Evolutionary conservation across 2,329 filamentous ascomycete genomes (phyloP), one percentile per base, ranked within the genome.

Genomic region (Venturia pyrina): DNA sequence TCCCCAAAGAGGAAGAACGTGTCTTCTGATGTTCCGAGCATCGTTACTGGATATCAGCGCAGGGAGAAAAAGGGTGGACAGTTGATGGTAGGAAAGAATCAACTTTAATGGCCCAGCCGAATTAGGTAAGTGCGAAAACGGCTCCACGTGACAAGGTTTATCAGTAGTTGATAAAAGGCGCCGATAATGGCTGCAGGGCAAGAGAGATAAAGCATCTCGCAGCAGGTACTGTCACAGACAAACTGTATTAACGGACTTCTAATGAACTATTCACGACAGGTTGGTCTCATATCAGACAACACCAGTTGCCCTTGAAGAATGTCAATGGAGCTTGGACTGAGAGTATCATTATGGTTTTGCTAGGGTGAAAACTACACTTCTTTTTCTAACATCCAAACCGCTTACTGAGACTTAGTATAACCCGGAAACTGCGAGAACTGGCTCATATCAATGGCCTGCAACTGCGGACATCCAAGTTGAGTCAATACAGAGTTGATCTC

Each of bases 1-100:
- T 98, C 93, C 65, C 93, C 93, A 68, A 98, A 89, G 37, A 97
- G 85, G 68, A 97, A 81, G 70, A 82, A 59, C 15, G 53, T 37
- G 17, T 59, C 53, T n/a, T 59, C 37, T 3, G 53, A 17, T 59
- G 53, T 59, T 37, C 28, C 53, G n/a, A 37, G 11, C 53, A 59
- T 59, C 8, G 1, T n/a, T 10, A 11, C 32, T 10, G 53, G 15
- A 37, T 5, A 21, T 48, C 8, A n/a, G n/a, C 7, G 19, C 6
- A n/a, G 46, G 15, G 6, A 53, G 28, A 17, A 15, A 5, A 28
- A n/a, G n/a, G 1, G 11, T 28, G 48, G 11, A 28, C 8, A 21
- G 10, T 28, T 24, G 48, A 53, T 28, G 21, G 15, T 3, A n/a
- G n/a, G 24, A 11, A n/a, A 53, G 8, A 5, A 10, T 28, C 11